Base-by-base conservation (phyloP, 2,329 filamentous ascomycete species). In the Cladophialophora yegresii region DNA sequence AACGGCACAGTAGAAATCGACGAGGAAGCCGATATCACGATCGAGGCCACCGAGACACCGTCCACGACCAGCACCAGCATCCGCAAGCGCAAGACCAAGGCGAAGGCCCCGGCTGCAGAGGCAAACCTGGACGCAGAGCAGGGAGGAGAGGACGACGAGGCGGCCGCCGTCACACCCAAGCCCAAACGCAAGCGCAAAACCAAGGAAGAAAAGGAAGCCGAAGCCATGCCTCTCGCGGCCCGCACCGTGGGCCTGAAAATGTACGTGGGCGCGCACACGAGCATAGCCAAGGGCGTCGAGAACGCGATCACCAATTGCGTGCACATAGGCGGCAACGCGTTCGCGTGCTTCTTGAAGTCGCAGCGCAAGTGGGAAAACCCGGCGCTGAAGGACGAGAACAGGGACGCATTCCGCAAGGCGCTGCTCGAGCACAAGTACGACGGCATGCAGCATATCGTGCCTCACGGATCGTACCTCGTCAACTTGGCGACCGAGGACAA, bases 311-410 rank as follows among this genome's bases (percentile, higher is more conserved):
- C 83, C 23, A 96, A 96, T 71, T 86, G 89, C 51, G 75, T 88
- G 1, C 85, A 92, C 56, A 92, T 96, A 69, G 93, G 84, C 59
- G 93, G 90, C 67, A 99, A 98, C 75, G 87, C 93, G 9, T 96
- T 98, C 71, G 95, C 95, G 3, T 82, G 98, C 22, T 99, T 99
- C 79, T 84, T 99, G 71, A 98, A 98, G 76, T 96, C 91, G 0
- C 95, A 99, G 77, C 88, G 93, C 61, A 98, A 96, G 80, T 99
- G 95, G 95, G 83, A 85, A 30, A 96, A 89, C 72, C 91, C 93
- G 8, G 85, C 90, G 0, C 82, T 99, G 4, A 83, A 89, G 28
- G 77, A 86, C 45, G 87, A 89, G 28, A 85, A 89, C 59, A 83
- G 85, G 56, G 82, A 86, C 49, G 83, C 86, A 45, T 99, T 98